Evolutionary conservation across 75 land plant species (phyloP).

Genomic region (Selaginella moellendorffii): DNA sequence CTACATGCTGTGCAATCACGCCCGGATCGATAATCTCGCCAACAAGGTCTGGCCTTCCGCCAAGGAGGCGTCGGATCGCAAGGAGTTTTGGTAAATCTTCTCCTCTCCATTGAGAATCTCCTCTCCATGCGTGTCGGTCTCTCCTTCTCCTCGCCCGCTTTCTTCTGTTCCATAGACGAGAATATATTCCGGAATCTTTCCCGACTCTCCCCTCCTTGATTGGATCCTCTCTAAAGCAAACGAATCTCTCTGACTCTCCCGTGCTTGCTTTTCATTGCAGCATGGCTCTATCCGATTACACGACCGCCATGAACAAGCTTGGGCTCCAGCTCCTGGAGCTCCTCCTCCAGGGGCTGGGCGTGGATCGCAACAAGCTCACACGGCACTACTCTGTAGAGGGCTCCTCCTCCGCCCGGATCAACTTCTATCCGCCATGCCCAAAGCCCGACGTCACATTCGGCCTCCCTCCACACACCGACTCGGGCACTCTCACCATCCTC

Average conservation of each 20-base stretch:
- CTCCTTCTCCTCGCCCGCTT: too few relatives aligned
- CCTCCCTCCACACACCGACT: constrained; percentile 2
- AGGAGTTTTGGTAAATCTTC: background rate
- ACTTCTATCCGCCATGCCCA: background rate
- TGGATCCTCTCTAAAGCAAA: too few relatives aligned
- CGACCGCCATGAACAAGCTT: background rate
- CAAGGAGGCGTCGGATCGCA: background rate
- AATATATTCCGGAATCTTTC: too few relatives aligned
- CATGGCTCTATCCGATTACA: background rate
- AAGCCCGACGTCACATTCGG: constrained; percentile 8
- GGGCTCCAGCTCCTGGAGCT: constrained; percentile 3
- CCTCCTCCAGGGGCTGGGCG: background rate
- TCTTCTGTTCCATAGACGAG: too few relatives aligned
- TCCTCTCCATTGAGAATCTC: too few relatives aligned
- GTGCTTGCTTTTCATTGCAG: constrained; percentile 1
- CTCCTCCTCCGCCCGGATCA: background rate
- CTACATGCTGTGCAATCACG: background rate
- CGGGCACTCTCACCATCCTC: constrained; percentile 9
- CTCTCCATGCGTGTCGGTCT: too few relatives aligned
- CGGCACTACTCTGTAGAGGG: background rate
- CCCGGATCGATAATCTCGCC: background rate
- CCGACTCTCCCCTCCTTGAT: too few relatives aligned
- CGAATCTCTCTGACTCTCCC: background rate
- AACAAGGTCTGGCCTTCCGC: constrained; percentile 7
- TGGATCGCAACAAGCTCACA: background rate